A percentile compares a stretch with the other conserved stretches of the same genome.
Evolutionary conservation across 305 asterid species (phyloP).

Genomic region (Fraxinus sp.): DNA sequence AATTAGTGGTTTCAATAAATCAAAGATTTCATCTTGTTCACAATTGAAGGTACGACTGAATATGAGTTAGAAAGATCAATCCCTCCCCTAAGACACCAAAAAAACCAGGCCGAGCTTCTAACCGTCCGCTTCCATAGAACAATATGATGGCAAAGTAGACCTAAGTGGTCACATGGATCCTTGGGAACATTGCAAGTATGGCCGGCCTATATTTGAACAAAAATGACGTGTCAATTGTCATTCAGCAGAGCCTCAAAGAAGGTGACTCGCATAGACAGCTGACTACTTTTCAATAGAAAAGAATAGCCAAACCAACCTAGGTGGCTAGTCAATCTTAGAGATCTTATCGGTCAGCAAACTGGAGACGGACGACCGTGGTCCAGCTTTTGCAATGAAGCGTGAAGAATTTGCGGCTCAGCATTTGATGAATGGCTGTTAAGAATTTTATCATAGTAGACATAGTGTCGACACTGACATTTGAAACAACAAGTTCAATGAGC

Average conservation of each 20-base stretch:
- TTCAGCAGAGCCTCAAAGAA: not conserved
- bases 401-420: not conserved
- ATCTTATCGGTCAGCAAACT: not conserved
- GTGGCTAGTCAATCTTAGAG: not conserved
- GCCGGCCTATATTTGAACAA: not conserved
- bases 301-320: slow-evolving; percentile 24
- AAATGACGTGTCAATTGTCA: not conserved
- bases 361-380: not conserved
- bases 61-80: not conserved
- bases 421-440: not conserved
- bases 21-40: not conserved
- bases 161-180: not conserved
- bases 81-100: not conserved
- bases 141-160: not conserved
- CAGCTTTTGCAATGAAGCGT: not conserved
- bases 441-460: not conserved
- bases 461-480: not conserved
- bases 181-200: not conserved
- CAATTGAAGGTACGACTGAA: not conserved
- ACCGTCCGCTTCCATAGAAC: not conserved
- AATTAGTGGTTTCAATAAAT: not conserved
- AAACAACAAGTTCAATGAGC: not conserved
- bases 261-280: not conserved
- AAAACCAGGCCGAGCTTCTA: not conserved
- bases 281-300: slow-evolving; percentile 16